Base-by-base conservation (phyloP, 768 basidiomycete genomes). In the Lactifluus rugatus region DNA sequence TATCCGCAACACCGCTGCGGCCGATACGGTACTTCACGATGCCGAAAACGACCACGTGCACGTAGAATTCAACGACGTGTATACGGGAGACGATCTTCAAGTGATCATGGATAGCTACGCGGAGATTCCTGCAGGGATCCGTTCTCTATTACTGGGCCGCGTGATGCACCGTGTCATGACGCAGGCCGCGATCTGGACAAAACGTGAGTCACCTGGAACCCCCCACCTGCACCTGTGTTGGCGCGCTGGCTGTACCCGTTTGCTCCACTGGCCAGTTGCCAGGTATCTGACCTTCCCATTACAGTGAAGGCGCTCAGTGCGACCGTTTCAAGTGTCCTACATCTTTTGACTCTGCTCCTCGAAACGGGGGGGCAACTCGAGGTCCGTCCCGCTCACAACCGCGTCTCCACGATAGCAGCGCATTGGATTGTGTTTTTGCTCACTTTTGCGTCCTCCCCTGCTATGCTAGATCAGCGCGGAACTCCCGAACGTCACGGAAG, bases 251-350 rank as follows among this genome's bases (percentile, higher is more conserved):
- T 17, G 37, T 16, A 39, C 31, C 5, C n/a, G n/a, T n/a, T 31
- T 39, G 37, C 14, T 41, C 2, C 45, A 5, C 14, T 1, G 23
- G 0, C 25, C 17, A 28, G 34, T 34, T 11, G 11, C 26, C 11
- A 9, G 45, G 41, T 10, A 37, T 28, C 42, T 49, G 26, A 39
- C 21, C 19, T 32, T 44, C 19, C 26, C 32, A 26, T 21, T 52
- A 19, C n/a, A 62, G 61, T 62, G 39, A 62, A 62, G 23, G 54
- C 49, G n/a, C 49, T 62, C 7, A 61, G 49, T 7, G 36, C 32
- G 10, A 55, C 37, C 7, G 45, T 60, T 8, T 26, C 44, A 1
- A 61, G 44, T 5, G 49, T 61, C 19, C 41, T 56, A 28, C 58
- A 54, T 17, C 46, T 62, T 28, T 49, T 61, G 58, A 45, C 52